Evolutionary conservation across 305 asterid species (phyloP).

Genomic region (Plantago rigida): DNA sequence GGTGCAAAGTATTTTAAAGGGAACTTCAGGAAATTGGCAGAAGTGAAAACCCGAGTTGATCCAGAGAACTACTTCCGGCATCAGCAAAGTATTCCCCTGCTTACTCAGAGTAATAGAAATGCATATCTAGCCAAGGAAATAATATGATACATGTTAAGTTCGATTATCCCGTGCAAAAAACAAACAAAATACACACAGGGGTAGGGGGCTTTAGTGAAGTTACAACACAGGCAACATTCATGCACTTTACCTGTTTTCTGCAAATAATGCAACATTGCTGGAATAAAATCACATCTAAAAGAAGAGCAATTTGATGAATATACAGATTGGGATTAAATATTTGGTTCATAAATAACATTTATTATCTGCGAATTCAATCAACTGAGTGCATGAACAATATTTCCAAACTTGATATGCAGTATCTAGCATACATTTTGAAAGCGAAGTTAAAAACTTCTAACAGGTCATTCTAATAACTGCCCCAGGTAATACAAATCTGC

Average conservation of each 20-base stretch:
- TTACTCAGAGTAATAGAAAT: not conserved
- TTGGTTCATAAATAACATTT: not conserved
- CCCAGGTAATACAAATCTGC: not conserved
- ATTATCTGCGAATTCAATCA: not conserved
- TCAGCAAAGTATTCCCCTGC: conserved; percentile 39
- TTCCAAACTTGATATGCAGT: conserved; percentile 9
- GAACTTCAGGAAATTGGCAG: conserved; percentile 37
- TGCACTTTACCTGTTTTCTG: no score
- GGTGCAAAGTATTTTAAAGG: conserved; percentile 38
- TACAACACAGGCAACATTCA: no score
- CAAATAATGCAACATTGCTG: no score
- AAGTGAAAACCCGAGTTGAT: conserved; percentile 35
- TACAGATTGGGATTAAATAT: not conserved
- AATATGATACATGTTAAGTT: no score
- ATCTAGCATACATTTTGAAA: conserved; percentile 19
- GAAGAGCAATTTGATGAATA: no score
- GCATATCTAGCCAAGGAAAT: no score
- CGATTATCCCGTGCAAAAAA: no score
- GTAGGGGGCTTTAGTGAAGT: no score
- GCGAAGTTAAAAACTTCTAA: conserved; percentile 6
- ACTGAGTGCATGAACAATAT: not conserved
- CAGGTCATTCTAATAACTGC: not conserved
- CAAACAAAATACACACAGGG: no score
- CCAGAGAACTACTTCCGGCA: conserved; percentile 34
- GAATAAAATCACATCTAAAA: no score